Percentiles rank a stretch among this genome's conserved stretches.
phyloP scores from a whole-genome alignment of 306 rosid genomes.

The Lablab purpureus region DNA sequence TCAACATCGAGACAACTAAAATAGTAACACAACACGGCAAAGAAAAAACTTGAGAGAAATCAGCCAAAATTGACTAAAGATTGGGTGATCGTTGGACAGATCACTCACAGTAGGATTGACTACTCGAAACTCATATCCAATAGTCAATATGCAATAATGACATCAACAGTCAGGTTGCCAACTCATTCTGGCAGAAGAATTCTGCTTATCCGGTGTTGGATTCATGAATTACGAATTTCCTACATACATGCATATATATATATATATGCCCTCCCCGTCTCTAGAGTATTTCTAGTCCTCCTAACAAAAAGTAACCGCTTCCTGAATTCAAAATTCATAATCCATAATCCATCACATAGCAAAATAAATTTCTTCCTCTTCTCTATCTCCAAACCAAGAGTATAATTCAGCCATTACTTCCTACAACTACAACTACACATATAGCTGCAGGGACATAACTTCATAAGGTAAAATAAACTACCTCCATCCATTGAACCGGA shows the following conservation, averaged over 20 bases:
- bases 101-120: neutral
- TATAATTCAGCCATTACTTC: slow-evolving; percentile 25
- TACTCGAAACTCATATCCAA: neutral
- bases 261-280: neutral
- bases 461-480: slow-evolving; percentile 46
- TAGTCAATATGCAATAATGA: neutral
- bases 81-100: neutral
- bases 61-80: neutral
- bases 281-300: neutral
- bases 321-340: neutral
- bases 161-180: neutral
- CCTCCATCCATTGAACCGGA: slow-evolving; percentile 99
- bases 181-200: neutral
- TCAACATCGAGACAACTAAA: neutral
- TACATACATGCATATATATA: neutral
- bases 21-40: neutral
- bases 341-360: neutral
- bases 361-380: neutral
- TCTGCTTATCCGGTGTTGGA: neutral
- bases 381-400: slow-evolving; percentile 23
- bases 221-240: neutral
- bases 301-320: neutral
- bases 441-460: neutral
- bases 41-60: neutral
- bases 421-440: neutral